Base-by-base conservation (phyloP, 2,329 filamentous ascomycete species). In the Diaporthe ampelina region DNA sequence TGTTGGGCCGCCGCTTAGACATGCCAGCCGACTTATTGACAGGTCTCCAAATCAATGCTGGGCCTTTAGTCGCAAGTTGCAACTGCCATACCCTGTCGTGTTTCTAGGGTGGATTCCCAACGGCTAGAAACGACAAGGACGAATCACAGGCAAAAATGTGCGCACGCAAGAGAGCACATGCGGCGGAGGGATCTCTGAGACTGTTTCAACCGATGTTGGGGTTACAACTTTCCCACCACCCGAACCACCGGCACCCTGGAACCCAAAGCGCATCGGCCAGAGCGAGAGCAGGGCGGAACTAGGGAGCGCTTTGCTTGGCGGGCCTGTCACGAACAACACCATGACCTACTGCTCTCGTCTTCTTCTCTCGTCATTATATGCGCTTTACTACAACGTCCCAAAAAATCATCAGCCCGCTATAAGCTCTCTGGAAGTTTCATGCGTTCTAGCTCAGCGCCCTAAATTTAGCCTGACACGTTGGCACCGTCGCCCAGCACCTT, bases 181-280 rank as follows among this genome's bases (percentile, higher is more conserved):
- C 63, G 45, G 63, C 63, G 63, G 45, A 35, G 26, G 63, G 63
- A 35, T 52, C 63, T 67, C 63, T 67, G 63, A 67, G 63, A 67
- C 63, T 52, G 63, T 67, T 67, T 67, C 63, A 67, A 67, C 63
- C 45, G 63, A 67, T 67, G 63, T 67, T 67, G 63, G 63, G 63
- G 63, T 67, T 67, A 67, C 63, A 52, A 67, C 63, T 67, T 52
- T 67, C 61, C 63, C 45, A 67, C 63, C 63, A 67, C 63, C 63
- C 45, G 63, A 67, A 67, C 61, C 61, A 50, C 45, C 45, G 29
- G 19, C 61, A 67, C 50, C 61, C 61, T 67, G 61, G 61, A 67
- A 67, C 61, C 61, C 43, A 32, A 52, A 32, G 61, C 61, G 43
- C 61, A 50, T 65, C 61, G 61, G 43, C 45, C 45, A 67, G 45